Evolutionary conservation across 768 basidiomycete species (phyloP), one percentile per base, ranked within the genome.

Genomic region (Pilatotrama ljubarskyi): DNA sequence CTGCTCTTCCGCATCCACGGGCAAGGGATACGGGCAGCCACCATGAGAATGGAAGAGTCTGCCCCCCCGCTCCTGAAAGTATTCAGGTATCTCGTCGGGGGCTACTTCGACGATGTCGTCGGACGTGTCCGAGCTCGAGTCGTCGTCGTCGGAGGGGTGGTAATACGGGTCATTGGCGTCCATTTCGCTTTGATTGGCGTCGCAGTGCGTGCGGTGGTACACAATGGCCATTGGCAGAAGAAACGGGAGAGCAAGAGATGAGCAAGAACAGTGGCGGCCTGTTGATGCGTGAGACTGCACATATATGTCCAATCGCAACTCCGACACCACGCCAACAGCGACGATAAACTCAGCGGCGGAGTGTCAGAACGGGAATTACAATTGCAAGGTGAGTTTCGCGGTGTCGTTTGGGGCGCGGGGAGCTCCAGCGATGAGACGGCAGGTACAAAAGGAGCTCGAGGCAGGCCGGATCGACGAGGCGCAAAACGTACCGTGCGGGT

Each of bases 1-100:
- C 69, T 87, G 86, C 71, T 93, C 91, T 5, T 76, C 76, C 17
- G 80, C 78, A 71, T 93, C 90, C 5, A 85, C 85, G 43, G 91
- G 91, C 48, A 93, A 75, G 13, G 85, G 85, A 69, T 92, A 93
- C 49, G 85, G 85, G 44, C 82, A 80, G 63, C 66, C 73, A 72
- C 76, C 74, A 76, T 84, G 82, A 66, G 86, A 86, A 76, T 85
- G 85, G 74, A 85, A 91, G 70, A 90, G 83, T 37, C 87, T 80
- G 32, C 79, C 83, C 64, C 78, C 76, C 7, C 77, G 75, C 63
- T 90, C 85, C 32, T 65, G 65, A 64, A 91, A 91, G 73, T 84
- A 85, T 13, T 42, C 51, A 0, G 85, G 83, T 64, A 88, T 85
- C 2, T 90, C 87, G 20, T 82, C 75, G 40, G 73, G 70, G 29